These are phyloP conservation scores for Incumbomyces lentus DNA, from an alignment of 2,329 filamentous ascomycete species.

Conservation along the genomic window DNA sequence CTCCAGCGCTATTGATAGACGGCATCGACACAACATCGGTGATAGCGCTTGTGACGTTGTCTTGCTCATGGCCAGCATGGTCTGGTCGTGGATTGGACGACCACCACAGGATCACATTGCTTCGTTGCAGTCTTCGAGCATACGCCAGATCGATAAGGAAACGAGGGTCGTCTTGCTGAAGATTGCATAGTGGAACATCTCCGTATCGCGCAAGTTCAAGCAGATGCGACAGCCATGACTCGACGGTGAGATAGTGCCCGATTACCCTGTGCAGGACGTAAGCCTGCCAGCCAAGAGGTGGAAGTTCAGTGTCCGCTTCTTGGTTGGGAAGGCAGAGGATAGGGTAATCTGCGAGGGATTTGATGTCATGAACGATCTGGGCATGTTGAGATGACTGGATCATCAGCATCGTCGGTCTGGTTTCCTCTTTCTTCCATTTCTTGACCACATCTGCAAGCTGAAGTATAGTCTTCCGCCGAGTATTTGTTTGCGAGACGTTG, in stretches of 20 bases:
- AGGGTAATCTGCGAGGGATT: slow-evolving; percentile 73
- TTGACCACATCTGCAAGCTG: slow-evolving; percentile 82
- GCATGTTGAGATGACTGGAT: slow-evolving; percentile 81
- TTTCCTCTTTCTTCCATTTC: slow-evolving; percentile 79
- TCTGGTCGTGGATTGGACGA: slow-evolving; percentile 77
- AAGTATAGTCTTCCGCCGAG: slow-evolving; percentile 75
- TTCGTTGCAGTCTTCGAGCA: slow-evolving; percentile 76
- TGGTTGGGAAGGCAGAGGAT: slow-evolving; percentile 73
- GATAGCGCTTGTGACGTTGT: slow-evolving; percentile 72
- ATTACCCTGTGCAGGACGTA: slow-evolving; percentile 80
- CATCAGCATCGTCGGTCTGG: slow-evolving; percentile 68
- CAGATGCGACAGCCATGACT: slow-evolving; percentile 81
- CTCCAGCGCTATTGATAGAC: slow-evolving; percentile 81
- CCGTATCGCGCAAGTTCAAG: slow-evolving; percentile 82
- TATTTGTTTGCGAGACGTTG: slow-evolving; percentile 78
- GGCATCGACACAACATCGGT: slow-evolving; percentile 83
- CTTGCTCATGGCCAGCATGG: slow-evolving; percentile 89
- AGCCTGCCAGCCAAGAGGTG: slow-evolving; percentile 85
- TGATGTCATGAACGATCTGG: slow-evolving; percentile 73
- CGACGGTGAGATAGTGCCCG: slow-evolving; percentile 83
- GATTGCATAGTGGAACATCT: slow-evolving; percentile 86
- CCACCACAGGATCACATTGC: slow-evolving; percentile 96
- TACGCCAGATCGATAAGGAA: slow-evolving; percentile 96
- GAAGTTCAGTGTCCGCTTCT: slow-evolving; percentile 71
- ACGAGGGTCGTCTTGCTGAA: slow-evolving; percentile 86